phyloP scores from a whole-genome alignment of 2,329 filamentous ascomycete genomes.

The Hansfordia pulvinata region DNA sequence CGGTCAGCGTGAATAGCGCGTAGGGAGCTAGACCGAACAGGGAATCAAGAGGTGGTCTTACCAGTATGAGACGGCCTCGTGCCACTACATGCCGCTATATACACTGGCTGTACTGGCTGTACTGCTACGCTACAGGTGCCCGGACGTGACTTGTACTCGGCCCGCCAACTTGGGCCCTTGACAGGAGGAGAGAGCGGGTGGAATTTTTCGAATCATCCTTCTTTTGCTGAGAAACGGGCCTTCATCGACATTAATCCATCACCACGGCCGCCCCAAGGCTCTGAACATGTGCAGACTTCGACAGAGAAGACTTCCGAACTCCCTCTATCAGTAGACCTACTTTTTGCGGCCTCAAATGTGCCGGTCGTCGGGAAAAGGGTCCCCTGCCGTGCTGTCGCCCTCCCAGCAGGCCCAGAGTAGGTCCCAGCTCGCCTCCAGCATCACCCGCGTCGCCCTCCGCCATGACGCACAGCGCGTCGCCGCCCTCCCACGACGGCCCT shows the following conservation, averaged over 20 bases:
- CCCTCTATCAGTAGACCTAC: slow-evolving; percentile 36
- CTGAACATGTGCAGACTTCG: slow-evolving; percentile 42
- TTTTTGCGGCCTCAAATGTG: slow-evolving; percentile 44
- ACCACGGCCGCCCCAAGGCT: slow-evolving; percentile 29
- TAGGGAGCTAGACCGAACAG: no score
- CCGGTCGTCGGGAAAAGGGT: slow-evolving; percentile 39
- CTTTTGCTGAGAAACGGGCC: slow-evolving; percentile 35
- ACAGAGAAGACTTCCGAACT: slow-evolving; percentile 25
- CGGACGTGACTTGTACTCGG: no score
- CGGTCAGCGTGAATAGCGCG: no score
- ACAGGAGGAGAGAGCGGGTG: slow-evolving; percentile 9
- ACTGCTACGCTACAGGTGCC: no score
- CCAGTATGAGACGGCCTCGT: no score
- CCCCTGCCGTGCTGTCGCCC: slow-evolving; percentile 23
- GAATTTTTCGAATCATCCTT: slow-evolving; percentile 15
- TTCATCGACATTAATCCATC: slow-evolving; percentile 28
- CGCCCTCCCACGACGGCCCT: no score
- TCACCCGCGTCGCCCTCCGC: no score
- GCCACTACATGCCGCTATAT: no score
- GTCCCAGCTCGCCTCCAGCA: no score
- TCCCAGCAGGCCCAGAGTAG: slow-evolving; percentile 22
- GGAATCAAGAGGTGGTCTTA: no score
- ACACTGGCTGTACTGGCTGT: no score
- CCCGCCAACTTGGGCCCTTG: background rate
- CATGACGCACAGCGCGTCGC: slow-evolving; percentile 49